Base-by-base conservation (phyloP, 345 rosid genomes). In the Moricandia arvensis region DNA sequence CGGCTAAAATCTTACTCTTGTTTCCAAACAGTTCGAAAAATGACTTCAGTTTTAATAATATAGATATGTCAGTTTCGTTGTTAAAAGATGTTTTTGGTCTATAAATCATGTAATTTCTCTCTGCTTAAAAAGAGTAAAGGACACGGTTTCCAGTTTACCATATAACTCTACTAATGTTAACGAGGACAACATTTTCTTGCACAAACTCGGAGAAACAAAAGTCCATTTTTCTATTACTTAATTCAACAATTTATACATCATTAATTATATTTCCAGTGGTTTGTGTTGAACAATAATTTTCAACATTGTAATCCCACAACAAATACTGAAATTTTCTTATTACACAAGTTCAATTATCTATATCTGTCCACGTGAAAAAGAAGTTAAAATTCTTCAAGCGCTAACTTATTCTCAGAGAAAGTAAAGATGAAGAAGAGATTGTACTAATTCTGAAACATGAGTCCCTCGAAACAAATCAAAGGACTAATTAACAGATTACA, bases 371-470 rank as follows among this genome's bases (percentile, higher is more conserved):
- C 29, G 7, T 29, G 43, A 13, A 34, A 51, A 65, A 53, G 27
- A 17, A 4, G 16, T 7, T 27, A 29, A 53, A 17, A 37, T 16
- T 54, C 58, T 2, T 62, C n/a, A 53, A 69, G 62, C 79, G 62
- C 75, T 75, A 75, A 75, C 74, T 61, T 66, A 76, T 63, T 58
- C 75, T 69, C 59, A 55, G 30, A 54, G 31, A 30, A 73, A 51
- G 57, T 27, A 38, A 69, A 68, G 58, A 43, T 5, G 13, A 69
- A 54, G 75, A 37, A 69, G 57, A 75, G 41, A 31, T 51, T 63
- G 37, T 43, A 63, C 80, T 38, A 30, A 68, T 59, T 60, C n/a
- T 49, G 55, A 68, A 49, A 66, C 49, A 74, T 65, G 59, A 3
- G 26, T 66, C 71, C 58, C 71, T 29, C 10, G 4, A 74, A 66